A percentile compares a stretch with the other conserved stretches of the same genome.
phyloP scores from a whole-genome alignment of 129 eudicot species.

The Centrapalus pauciflorus region DNA sequence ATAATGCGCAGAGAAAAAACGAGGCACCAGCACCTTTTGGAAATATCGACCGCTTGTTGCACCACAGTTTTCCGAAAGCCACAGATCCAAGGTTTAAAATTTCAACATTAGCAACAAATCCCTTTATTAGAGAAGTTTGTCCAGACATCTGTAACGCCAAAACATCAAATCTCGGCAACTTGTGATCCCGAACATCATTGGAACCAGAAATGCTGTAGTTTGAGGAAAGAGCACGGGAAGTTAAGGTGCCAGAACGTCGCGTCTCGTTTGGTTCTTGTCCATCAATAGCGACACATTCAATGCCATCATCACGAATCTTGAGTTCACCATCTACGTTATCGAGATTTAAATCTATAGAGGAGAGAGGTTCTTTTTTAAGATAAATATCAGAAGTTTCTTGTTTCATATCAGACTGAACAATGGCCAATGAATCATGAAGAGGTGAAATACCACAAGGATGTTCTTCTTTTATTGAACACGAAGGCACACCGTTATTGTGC shows the following conservation, averaged over 20 bases:
- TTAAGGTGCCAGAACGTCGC: too few relatives aligned
- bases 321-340: conserved; percentile 6
- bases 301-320: too few relatives aligned
- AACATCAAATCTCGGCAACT: conserved; percentile 34
- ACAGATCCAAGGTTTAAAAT: conserved; percentile 43
- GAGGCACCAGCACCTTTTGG: conserved; percentile 49
- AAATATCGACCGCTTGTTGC: conserved; percentile 58
- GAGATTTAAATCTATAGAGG: conserved; percentile 16
- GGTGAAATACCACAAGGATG: not conserved
- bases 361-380: conserved; percentile 17
- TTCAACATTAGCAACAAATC: conserved; percentile 22
- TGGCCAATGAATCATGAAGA: not conserved
- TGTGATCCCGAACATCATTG: too few relatives aligned
- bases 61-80: conserved; percentile 56
- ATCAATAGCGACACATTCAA: not conserved
- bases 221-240: too few relatives aligned
- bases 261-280: too few relatives aligned
- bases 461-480: conserved; percentile 19
- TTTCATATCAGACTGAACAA: not conserved
- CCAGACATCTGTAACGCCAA: not conserved
- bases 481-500: not conserved
- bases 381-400: not conserved
- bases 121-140: too few relatives aligned
- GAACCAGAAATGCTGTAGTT: too few relatives aligned
- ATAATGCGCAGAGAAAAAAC: not conserved